phyloP scores from a whole-genome alignment of 495 filamentous ascomycete species.

The Baudoinia panamericana region DNA sequence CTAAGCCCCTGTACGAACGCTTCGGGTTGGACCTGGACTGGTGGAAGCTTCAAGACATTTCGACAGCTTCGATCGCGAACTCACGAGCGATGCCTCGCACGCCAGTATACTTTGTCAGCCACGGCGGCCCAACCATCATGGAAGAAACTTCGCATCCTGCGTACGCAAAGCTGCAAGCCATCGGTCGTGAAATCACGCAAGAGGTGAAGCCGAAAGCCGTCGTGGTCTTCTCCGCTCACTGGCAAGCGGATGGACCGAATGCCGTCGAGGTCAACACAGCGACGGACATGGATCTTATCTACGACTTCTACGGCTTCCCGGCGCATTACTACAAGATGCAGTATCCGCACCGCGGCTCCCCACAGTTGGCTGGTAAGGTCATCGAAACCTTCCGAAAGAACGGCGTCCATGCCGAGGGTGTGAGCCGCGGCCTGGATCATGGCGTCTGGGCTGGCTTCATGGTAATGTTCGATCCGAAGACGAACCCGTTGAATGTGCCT shows the following conservation, averaged over 20 bases:
- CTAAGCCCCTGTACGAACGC: too few relatives aligned
- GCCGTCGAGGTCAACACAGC: constrained; percentile 60
- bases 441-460: constrained; percentile 68
- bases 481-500: constrained; percentile 65
- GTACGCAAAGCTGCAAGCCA: constrained; percentile 50
- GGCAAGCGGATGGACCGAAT: constrained; percentile 50
- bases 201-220: constrained; percentile 69
- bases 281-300: constrained; percentile 59
- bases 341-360: constrained; percentile 57
- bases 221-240: constrained; percentile 80
- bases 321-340: constrained; percentile 47
- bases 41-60: too few relatives aligned
- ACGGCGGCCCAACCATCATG: constrained; percentile 32
- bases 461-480: constrained; percentile 52
- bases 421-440: constrained; percentile 64
- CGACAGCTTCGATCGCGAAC: too few relatives aligned
- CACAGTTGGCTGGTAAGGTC: constrained; percentile 51
- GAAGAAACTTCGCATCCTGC: constrained; percentile 61
- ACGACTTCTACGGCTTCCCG: constrained; percentile 81
- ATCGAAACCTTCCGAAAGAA: constrained; percentile 44
- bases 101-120: constrained; percentile 15
- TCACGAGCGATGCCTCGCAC: too few relatives aligned
- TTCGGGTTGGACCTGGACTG: too few relatives aligned
- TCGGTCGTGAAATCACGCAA: constrained; percentile 68
- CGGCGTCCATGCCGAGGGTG: constrained; percentile 50